Evolutionary conservation across 78 protist genomes (phyloP).

Genomic region (Dictyostelium capitatum): DNA sequence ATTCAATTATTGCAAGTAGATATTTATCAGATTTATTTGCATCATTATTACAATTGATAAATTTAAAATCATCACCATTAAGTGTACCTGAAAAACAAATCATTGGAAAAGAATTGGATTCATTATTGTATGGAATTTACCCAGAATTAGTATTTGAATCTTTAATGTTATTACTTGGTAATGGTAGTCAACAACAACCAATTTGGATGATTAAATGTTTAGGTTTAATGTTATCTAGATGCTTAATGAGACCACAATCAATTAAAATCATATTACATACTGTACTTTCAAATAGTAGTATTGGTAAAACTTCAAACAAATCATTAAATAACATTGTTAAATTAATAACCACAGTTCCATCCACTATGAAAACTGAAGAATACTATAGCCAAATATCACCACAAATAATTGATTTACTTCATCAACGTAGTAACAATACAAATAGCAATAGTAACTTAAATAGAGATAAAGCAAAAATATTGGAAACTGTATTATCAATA

Average conservation of each 20-base stretch:
- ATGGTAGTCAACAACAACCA: neutral
- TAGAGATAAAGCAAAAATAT: neutral
- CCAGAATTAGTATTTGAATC: slow-evolving; percentile 78
- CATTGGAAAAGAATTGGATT: slow-evolving; percentile 31
- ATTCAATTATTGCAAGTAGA: slow-evolving; percentile 37
- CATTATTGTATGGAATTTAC: slow-evolving; percentile 16
- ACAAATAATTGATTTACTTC: slow-evolving; percentile 47
- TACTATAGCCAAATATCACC: slow-evolving; percentile 38
- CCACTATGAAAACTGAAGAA: neutral
- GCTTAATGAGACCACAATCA: slow-evolving; percentile 70
- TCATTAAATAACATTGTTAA: slow-evolving; percentile 6
- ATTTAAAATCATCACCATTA: slow-evolving; percentile 30
- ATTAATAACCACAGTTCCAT: slow-evolving; percentile 11
- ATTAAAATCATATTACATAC: slow-evolving; percentile 22
- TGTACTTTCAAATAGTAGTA: neutral
- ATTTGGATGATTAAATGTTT: slow-evolving; percentile 23
- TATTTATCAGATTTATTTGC: slow-evolving; percentile 65
- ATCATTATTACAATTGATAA: slow-evolving; percentile 28
- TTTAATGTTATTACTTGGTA: slow-evolving; percentile 14
- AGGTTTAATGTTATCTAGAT: slow-evolving; percentile 52
- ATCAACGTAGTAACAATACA: neutral
- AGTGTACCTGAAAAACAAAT: neutral
- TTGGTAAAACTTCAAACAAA: slow-evolving; percentile 17
- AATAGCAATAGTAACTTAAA: neutral
- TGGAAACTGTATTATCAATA: slow-evolving; percentile 24